Base-by-base conservation (phyloP, 495 filamentous ascomycete genomes). In the Entonaema liquescens region DNA sequence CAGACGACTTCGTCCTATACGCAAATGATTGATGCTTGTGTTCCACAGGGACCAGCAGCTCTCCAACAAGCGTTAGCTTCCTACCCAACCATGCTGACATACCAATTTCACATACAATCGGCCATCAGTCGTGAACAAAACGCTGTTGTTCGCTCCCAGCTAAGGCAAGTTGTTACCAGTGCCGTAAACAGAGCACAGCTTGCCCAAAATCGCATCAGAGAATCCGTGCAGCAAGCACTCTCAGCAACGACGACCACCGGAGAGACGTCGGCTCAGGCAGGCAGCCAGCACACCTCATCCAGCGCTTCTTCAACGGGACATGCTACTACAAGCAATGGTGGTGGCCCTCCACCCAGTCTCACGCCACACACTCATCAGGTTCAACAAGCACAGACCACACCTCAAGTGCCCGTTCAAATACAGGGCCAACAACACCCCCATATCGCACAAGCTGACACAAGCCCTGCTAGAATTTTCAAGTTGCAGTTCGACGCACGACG, bases 401-500 rank as follows among this genome's bases (percentile, higher is more conserved):
- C 65, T 15, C 70, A 67, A 40, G 17, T 17, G 26, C 74, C 67
- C 55, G 31, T 50, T 2, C 62, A 57, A 62, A 55, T 52, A n/a
- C 71, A 72, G 21, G 65, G 50, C 44, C 64, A 76, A 29, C 64
- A 67, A n/a, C 79, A 78, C 19, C 75, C 74, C 36, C 78, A 78
- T 49, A 76, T 78, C 1, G 29, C 59, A 11, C 73, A 67, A 50
- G 65, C 80, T 59, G 81, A 85, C 65, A 76, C 75, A 61, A 88
- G 88, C 64, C 78, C 84, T 57, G 86, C 89, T 13, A 80, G 95
- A 28, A 92, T 99, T n/a, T 99, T 98, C 82, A 99, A 99, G 80
- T 84, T 98, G 26, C 96, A 99, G 81, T 99, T 98, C 73, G 95
- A 99, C 74, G 90, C 94, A 0, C 86, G 95, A 50, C 90, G 94